Evolutionary conservation across 1,284 basidiomycete genomes (phyloP).

Genomic region (Trichosporon ovoides): DNA sequence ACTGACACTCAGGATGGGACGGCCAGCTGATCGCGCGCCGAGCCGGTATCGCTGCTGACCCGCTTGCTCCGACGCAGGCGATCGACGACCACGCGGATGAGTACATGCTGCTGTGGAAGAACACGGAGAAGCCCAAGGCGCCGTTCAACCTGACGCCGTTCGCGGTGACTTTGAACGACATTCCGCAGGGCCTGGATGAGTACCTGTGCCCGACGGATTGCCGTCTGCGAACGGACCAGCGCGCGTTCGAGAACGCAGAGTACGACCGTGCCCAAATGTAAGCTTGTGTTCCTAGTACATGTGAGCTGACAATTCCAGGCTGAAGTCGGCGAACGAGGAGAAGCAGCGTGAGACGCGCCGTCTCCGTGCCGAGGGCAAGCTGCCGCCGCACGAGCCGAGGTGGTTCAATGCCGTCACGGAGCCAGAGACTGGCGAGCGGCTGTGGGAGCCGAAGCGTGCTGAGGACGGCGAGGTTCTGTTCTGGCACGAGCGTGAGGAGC

Average conservation of each 20-base stretch:
- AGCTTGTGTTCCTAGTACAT: conserved; percentile 22
- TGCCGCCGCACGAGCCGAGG: conserved; percentile 69
- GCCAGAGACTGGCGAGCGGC: conserved; percentile 74
- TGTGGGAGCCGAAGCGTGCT: conserved; percentile 67
- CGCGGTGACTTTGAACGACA: conserved; percentile 69
- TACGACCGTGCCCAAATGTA: conserved; percentile 78
- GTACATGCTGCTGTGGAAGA: conserved; percentile 69
- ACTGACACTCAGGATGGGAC: conserved; percentile 64
- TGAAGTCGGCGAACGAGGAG: conserved; percentile 85
- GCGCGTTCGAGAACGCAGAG: conserved; percentile 85
- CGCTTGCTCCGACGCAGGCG: conserved; percentile 54
- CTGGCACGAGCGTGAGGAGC: conserved; percentile 71
- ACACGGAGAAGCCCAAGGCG: conserved; percentile 73
- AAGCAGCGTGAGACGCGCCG: conserved; percentile 73
- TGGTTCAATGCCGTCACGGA: conserved; percentile 77
- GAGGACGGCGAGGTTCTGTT: conserved; percentile 62
- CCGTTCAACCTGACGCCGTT: conserved; percentile 96
- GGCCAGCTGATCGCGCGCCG: conserved; percentile 84
- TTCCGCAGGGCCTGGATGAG: conserved; percentile 56
- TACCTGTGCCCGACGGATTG: conserved; percentile 90
- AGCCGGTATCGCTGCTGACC: conserved; percentile 60
- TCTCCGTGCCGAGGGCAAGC: conserved; percentile 68
- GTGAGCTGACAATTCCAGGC: conserved; percentile 19
- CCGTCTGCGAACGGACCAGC: conserved; percentile 84
- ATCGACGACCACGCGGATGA: conserved; percentile 37